Conservation (phyloP, 2,329 filamentous ascomycete genomes). For the Sclerotinia glacialis region DNA sequence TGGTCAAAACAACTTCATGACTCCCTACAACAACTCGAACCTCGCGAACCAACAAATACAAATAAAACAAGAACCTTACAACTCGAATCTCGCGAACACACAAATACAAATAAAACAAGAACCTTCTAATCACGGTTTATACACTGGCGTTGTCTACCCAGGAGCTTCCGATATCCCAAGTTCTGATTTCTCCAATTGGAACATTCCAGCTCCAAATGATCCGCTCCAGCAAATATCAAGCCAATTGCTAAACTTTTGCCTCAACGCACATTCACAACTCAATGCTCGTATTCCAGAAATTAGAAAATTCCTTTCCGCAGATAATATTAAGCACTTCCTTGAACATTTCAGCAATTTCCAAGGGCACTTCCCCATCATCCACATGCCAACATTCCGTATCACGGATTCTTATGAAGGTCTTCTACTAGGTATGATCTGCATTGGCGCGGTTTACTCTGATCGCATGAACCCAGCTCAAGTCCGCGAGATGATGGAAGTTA, state of each 20-base stretch:
- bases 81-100: conserved; percentile 62
- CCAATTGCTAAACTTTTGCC: conserved; percentile 56
- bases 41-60: conserved; percentile 66
- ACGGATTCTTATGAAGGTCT: conserved; percentile 64
- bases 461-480: conserved; percentile 58
- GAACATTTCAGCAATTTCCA: conserved; percentile 71
- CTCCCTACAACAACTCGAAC: conserved; percentile 49
- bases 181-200: conserved; percentile 41
- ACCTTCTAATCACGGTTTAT: conserved; percentile 53
- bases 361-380: conserved; percentile 69
- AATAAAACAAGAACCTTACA: conserved; percentile 55
- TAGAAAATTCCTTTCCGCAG: conserved; percentile 57
- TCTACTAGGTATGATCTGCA: conserved; percentile 66
- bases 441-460: conserved; percentile 73
- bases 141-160: conserved; percentile 37
- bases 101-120: conserved; percentile 69
- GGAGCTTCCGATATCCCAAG: conserved; percentile 34
- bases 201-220: conserved; percentile 45
- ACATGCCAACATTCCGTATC: conserved; percentile 68
- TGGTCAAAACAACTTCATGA: conserved; percentile 64
- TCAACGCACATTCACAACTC: conserved; percentile 55
- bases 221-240: conserved; percentile 54
- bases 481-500: conserved; percentile 64
- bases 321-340: conserved; percentile 69
- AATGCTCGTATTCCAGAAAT: conserved; percentile 53